Percentiles rank a stretch among this genome's conserved stretches.
Evolutionary conservation across 306 rosid species (phyloP).

Genomic region (Begonia peltatifolia): DNA sequence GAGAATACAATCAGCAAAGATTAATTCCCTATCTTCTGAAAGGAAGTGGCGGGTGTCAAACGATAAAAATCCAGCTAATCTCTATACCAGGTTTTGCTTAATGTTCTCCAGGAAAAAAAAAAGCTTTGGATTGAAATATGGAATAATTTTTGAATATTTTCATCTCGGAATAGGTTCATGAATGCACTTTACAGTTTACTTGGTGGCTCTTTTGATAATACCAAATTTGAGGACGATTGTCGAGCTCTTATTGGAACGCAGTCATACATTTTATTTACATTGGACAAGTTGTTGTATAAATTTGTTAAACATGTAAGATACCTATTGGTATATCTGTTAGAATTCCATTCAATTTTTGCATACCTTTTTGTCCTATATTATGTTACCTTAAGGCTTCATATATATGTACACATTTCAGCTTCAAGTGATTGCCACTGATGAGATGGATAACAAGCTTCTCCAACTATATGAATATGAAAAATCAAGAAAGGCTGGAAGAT

Average conservation of each 20-base stretch:
- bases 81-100: slow-evolving; percentile 38
- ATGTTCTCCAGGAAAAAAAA: neutral
- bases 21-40: slow-evolving; percentile 52
- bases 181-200: slow-evolving; percentile 73
- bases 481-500: slow-evolving; percentile 62
- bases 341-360: neutral
- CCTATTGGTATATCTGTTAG: neutral
- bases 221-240: slow-evolving; percentile 95
- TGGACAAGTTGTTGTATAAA: slow-evolving; percentile 89
- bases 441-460: slow-evolving; percentile 68
- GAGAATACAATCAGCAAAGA: slow-evolving; percentile 72
- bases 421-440: slow-evolving; percentile 75
- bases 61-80: slow-evolving; percentile 48
- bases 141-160: slow-evolving; percentile 2
- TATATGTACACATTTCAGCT: slow-evolving; percentile 34
- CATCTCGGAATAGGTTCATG: slow-evolving; percentile 45
- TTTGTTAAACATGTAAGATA: slow-evolving; percentile 68
- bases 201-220: slow-evolving; percentile 81
- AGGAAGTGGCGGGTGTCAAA: slow-evolving; percentile 49
- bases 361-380: neutral
- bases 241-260: slow-evolving; percentile 87
- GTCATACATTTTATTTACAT: slow-evolving; percentile 79
- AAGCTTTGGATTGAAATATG: neutral
- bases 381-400: neutral
- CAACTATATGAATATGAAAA: slow-evolving; percentile 79